phyloP scores from a whole-genome alignment of 805 yeast species.

The Ogataea saltuana region DNA sequence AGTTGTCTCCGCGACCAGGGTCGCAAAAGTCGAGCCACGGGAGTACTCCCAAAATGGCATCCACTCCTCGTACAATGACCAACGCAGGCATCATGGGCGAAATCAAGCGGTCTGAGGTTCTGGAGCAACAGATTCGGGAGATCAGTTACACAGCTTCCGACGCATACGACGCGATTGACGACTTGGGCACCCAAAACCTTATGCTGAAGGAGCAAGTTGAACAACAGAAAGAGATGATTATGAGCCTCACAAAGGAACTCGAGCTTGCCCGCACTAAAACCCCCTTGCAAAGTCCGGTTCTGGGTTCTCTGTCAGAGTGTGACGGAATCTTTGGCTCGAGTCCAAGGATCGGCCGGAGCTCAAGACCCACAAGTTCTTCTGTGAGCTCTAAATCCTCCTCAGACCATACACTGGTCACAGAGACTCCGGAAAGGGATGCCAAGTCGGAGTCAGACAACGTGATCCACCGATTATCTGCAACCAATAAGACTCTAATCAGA shows the following conservation, averaged over 20 bases:
- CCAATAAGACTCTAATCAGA: slow-evolving; percentile 9
- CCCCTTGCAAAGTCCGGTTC: slow-evolving; percentile 3
- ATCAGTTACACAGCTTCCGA: slow-evolving; percentile 29
- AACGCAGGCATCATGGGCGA: slow-evolving; percentile 25
- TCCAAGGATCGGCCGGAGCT: neutral
- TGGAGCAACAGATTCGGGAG: slow-evolving; percentile 22
- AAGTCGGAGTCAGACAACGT: slow-evolving; percentile 7
- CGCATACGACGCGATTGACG: slow-evolving; percentile 31
- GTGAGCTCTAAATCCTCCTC: slow-evolving; percentile 16
- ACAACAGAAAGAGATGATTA: slow-evolving; percentile 30
- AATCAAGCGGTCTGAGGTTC: slow-evolving; percentile 12
- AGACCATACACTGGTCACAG: slow-evolving; percentile 15
- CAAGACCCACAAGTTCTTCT: slow-evolving; percentile 9
- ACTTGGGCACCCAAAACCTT: slow-evolving; percentile 23
- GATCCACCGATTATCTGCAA: slow-evolving; percentile 9
- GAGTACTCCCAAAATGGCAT: neutral
- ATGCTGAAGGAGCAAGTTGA: slow-evolving; percentile 30
- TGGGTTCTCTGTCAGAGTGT: slow-evolving; percentile 2
- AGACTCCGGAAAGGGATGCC: neutral
- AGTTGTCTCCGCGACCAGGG: slow-evolving; percentile 5
- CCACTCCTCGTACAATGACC: slow-evolving; percentile 21
- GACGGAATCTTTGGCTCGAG: slow-evolving; percentile 8
- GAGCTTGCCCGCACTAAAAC: slow-evolving; percentile 12
- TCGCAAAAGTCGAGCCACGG: neutral
- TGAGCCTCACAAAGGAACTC: slow-evolving; percentile 24